Conservation (phyloP, 192 early-diverging fungal species). For the Backusella westeae region DNA sequence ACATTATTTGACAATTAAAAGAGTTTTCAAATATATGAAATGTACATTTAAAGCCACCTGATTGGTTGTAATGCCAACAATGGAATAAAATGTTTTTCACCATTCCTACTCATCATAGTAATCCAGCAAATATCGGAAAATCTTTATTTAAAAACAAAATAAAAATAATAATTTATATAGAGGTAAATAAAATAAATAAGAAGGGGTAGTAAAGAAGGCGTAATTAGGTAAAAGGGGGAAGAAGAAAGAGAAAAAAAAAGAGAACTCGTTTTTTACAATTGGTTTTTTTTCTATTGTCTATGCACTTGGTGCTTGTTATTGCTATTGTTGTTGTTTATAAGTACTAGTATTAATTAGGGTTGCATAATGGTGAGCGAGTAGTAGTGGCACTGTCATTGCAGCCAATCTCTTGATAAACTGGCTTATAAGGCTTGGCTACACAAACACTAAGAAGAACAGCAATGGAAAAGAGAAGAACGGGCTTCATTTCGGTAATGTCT, state of each 20-base stretch:
- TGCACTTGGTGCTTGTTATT: neutral
- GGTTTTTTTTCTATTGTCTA: neutral
- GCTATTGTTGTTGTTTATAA: neutral
- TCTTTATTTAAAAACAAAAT: neutral
- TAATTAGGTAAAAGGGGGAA: neutral
- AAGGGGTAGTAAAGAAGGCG: neutral
- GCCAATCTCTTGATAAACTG: slow-evolving; percentile 1
- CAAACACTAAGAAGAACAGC: neutral
- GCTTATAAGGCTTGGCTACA: neutral
- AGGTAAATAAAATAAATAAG: neutral
- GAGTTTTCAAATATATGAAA: neutral
- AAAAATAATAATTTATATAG: neutral
- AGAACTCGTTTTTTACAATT: neutral
- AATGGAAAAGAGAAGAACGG: neutral
- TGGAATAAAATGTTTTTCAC: neutral
- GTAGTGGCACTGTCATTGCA: neutral
- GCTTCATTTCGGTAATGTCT: neutral
- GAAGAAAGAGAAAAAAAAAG: neutral
- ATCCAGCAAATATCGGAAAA: neutral
- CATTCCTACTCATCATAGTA: neutral
- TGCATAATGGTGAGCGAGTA: slow-evolving; percentile 8
- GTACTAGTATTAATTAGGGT: neutral
- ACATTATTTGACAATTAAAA: neutral
- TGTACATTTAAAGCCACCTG: neutral
- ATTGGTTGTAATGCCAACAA: neutral